A percentile compares a stretch with the other conserved stretches of the same genome.
Evolutionary conservation across 805 yeast genomes (phyloP).

Genomic region (Blastobotrys attinorum): DNA sequence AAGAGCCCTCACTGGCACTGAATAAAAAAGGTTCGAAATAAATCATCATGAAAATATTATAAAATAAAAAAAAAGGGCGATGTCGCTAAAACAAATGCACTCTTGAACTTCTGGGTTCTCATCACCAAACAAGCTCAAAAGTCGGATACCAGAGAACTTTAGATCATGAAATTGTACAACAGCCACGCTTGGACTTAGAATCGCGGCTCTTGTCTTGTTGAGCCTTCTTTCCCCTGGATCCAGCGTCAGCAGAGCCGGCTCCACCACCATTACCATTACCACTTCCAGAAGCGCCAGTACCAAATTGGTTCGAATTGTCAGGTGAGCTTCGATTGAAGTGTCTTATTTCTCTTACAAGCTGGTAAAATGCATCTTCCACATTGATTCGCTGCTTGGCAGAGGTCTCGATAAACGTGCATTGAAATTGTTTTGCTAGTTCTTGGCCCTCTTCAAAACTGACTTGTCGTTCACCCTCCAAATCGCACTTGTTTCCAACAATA

Average conservation of each 20-base stretch:
- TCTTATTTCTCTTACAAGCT: conserved; percentile 29
- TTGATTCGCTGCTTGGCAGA: conserved; percentile 87
- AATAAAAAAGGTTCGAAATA: too few relatives aligned
- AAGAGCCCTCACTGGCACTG: too few relatives aligned
- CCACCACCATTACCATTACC: too few relatives aligned
- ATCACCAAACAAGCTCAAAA: too few relatives aligned
- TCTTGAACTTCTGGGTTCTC: too few relatives aligned
- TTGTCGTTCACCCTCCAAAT: conserved; percentile 67
- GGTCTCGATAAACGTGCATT: conserved; percentile 70
- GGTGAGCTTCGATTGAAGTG: conserved; percentile 9
- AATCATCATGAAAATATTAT: too few relatives aligned
- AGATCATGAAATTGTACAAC: neutral
- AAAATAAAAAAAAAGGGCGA: too few relatives aligned
- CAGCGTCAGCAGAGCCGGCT: too few relatives aligned
- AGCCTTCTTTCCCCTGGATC: neutral
- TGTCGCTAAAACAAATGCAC: neutral
- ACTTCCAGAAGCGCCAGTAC: too few relatives aligned
- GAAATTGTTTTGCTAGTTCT: conserved; percentile 56
- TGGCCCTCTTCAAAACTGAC: conserved; percentile 83
- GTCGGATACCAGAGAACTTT: neutral
- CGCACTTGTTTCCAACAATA: conserved; percentile 84
- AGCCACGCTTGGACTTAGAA: neutral
- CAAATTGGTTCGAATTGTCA: too few relatives aligned
- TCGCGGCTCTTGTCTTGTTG: neutral
- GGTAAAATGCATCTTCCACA: conserved; percentile 78